phyloP scores from a whole-genome alignment of 768 basidiomycete genomes.

The Galerina marginata region DNA sequence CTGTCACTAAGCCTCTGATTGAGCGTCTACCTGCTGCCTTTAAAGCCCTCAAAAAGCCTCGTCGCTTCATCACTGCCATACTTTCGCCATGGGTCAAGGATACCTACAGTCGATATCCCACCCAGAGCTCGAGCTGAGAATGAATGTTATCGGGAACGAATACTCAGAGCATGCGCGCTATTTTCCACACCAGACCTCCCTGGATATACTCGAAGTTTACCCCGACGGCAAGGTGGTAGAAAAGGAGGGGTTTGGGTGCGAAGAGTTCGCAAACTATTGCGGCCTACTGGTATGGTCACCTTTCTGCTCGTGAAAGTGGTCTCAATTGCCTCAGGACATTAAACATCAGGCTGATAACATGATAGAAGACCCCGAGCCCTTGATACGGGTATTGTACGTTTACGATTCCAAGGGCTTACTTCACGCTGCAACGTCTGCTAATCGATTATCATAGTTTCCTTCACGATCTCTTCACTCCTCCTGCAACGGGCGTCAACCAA shows the following conservation, averaged over 20 bases:
- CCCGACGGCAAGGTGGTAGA: background rate
- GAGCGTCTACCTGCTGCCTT: no score
- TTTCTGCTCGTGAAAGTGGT: background rate
- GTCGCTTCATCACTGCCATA: no score
- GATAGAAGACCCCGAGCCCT: background rate
- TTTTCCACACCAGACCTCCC: background rate
- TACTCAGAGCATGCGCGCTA: background rate
- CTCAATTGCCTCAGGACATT: background rate
- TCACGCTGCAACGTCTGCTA: no score
- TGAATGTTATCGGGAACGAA: slow-evolving; percentile 3
- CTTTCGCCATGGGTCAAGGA: no score
- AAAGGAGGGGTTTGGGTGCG: background rate
- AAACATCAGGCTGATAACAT: background rate
- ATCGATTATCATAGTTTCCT: background rate
- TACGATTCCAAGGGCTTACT: no score
- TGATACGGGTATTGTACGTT: slow-evolving; percentile 7
- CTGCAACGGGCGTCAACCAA: background rate
- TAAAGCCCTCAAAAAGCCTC: no score
- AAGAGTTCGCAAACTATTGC: slow-evolving; percentile 11
- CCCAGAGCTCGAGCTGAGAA: slow-evolving; percentile 16
- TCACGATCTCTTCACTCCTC: background rate
- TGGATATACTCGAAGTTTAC: slow-evolving; percentile 9
- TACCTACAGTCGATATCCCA: background rate
- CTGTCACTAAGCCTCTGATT: no score
- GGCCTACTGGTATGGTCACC: background rate